Evolutionary conservation across 352 stramenopile species (phyloP).

Genomic region (Pythium dissotocum): DNA sequence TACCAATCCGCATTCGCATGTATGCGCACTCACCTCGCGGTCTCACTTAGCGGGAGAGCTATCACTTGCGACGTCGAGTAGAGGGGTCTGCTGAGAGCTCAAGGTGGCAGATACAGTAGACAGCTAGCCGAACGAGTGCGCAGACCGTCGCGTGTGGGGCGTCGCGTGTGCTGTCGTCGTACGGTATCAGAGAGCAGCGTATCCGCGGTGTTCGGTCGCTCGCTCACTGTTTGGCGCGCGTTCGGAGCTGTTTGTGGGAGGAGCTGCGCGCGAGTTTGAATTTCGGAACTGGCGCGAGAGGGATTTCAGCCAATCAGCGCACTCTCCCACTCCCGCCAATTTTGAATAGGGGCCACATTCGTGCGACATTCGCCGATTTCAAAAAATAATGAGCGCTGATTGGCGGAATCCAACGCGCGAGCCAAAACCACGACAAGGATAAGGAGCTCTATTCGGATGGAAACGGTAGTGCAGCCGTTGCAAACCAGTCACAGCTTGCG

Average conservation of each 20-base stretch:
- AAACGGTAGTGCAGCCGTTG: conserved; percentile 2
- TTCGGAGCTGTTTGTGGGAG: conserved; percentile 13
- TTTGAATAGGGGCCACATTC: conserved; percentile 7
- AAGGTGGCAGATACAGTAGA: too few relatives aligned
- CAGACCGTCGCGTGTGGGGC: neutral
- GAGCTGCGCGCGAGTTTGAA: conserved; percentile 25
- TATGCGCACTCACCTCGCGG: neutral
- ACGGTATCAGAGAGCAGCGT: neutral
- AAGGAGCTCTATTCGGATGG: conserved; percentile 17
- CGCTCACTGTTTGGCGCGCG: conserved; percentile 18
- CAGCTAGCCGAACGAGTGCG: neutral
- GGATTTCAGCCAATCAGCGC: conserved; percentile 23
- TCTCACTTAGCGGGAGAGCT: neutral
- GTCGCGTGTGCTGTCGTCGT: neutral
- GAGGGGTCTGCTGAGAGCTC: neutral
- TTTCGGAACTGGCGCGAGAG: conserved; percentile 16
- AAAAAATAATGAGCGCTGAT: conserved; percentile 13
- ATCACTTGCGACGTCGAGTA: neutral
- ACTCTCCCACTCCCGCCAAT: conserved; percentile 24
- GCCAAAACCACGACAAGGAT: neutral
- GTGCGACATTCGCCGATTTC: conserved; percentile 14
- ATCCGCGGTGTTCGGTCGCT: neutral
- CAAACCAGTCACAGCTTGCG: conserved; percentile 14
- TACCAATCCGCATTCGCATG: neutral
- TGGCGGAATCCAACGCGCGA: conserved; percentile 18